Base-by-base conservation (phyloP, 345 rosid species). In the Linum tenue region DNA sequence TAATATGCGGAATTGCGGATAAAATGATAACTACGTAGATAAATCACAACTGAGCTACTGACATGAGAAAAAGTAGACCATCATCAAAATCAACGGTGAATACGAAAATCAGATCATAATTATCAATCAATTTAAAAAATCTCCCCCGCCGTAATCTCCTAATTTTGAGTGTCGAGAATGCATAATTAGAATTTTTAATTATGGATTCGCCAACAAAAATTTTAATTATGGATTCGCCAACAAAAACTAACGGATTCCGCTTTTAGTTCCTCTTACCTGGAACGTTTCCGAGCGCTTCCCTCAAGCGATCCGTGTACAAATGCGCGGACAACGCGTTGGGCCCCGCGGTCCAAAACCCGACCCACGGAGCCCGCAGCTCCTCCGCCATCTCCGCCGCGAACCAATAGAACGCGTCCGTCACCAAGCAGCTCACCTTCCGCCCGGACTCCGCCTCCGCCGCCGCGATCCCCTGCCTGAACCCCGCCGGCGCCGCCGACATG, bases 391-490 rank as follows among this genome's bases (percentile, higher is more conserved):
- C 60, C 60, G 37, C 8, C 5, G 37, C 60, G 37, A 57, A 57
- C 60, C 60, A 57, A 37, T 17, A 57, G 37, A 57, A 62, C 0
- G 76, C 81, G 50, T 83, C 85, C 3, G 69, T 71, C 14, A 83
- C 57, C 72, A 83, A 41, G 35, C 85, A 79, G 42, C 55, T 77
- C 31, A 79, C 60, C 55, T 41, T 64, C 63, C 66, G 73, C 12
- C 79, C 80, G 0, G 75, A 64, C 70, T 79, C 77, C 0, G 61
- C 71, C 55, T 51, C 80, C 3, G 78, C 82, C 10, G 57, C 71
- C 39, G 67, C 73, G 14, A 83, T 68, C 10, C 68, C 82, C 53
- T 65, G 40, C 65, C 60, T 48, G 56, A 83, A 72, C 69, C 57
- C 71, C 39, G 17, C 55, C 0, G 70, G 76, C 5, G 80, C 87